A percentile compares a stretch with the other conserved stretches of the same genome.
These are phyloP conservation scores for Macroventuria anomochaeta DNA, from an alignment of 2,329 filamentous ascomycete genomes.

Conservation along the genomic window DNA sequence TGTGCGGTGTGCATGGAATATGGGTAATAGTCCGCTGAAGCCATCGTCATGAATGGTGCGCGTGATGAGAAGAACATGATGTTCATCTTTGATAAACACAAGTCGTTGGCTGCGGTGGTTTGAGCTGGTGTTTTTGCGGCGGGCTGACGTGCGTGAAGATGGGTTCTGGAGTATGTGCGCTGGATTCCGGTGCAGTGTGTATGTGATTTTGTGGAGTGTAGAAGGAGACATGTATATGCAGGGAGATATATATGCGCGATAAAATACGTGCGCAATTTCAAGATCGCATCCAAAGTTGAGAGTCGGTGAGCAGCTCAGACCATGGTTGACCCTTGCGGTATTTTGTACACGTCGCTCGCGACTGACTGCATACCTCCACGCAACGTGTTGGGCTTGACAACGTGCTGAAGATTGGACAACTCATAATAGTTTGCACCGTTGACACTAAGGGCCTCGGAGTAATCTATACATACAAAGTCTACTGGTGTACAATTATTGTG, in stretches of 20 bases:
- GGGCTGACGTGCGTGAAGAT: not conserved
- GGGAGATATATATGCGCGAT: not conserved
- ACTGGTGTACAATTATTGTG: conserved; percentile 7
- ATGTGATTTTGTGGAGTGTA: not conserved
- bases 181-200: too few relatives aligned
- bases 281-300: conserved; percentile 2
- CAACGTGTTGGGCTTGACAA: conserved; percentile 1
- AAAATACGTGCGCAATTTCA: not conserved
- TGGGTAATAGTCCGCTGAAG: conserved; percentile 1
- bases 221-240: not conserved
- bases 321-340: conserved; percentile 19
- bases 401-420: conserved; percentile 3
- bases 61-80: not conserved
- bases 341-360: conserved; percentile 11
- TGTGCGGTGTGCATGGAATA: conserved; percentile 6
- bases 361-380: conserved; percentile 2
- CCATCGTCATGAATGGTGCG: conserved; percentile 4
- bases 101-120: too few relatives aligned
- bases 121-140: not conserved
- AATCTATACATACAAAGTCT: conserved; percentile 1
- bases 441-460: not conserved
- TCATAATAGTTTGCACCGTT: not conserved
- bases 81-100: not conserved
- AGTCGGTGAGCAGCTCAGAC: conserved; percentile 11
- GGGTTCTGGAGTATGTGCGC: not conserved